Evolutionary conservation across 1,284 basidiomycete species (phyloP).

Genomic region (Ustilago xerochloae): DNA sequence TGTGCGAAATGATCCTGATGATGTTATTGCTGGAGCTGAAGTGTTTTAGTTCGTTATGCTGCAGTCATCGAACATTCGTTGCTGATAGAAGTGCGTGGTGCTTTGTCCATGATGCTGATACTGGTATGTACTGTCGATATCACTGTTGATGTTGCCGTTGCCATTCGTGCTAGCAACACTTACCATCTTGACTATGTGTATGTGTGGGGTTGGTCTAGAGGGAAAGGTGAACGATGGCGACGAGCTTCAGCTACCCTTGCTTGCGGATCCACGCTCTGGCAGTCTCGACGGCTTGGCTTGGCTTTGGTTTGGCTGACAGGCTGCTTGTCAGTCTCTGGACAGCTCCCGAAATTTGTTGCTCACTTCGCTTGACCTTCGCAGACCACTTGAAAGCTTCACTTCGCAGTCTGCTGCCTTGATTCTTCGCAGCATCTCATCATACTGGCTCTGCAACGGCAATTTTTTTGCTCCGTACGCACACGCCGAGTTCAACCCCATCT

Average conservation of each 20-base stretch:
- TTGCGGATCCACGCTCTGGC: neutral
- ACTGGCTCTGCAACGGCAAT: constrained; percentile 10
- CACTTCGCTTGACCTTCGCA: no score
- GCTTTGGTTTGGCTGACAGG: neutral
- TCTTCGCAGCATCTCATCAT: neutral
- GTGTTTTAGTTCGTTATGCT: no score
- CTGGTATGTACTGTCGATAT: neutral
- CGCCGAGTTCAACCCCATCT: neutral
- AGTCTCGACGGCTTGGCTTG: neutral
- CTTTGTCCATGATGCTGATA: neutral
- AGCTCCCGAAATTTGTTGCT: no score
- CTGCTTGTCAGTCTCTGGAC: neutral
- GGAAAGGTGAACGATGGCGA: constrained; percentile 30
- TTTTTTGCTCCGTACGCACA: neutral
- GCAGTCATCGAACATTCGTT: neutral
- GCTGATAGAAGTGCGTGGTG: neutral
- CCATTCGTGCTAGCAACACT: constrained; percentile 21
- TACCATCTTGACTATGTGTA: constrained; percentile 54
- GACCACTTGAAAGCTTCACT: no score
- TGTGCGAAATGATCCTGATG: no score
- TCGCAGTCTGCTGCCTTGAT: neutral
- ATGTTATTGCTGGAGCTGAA: no score
- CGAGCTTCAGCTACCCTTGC: constrained; percentile 17
- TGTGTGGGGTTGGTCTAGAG: constrained; percentile 46
- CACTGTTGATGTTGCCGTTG: constrained; percentile 18